A percentile compares a stretch with the other conserved stretches of the same genome.
These are phyloP conservation scores for Venturia oleaginea DNA, from an alignment of 2,329 filamentous ascomycete species.

Conservation along the genomic window DNA sequence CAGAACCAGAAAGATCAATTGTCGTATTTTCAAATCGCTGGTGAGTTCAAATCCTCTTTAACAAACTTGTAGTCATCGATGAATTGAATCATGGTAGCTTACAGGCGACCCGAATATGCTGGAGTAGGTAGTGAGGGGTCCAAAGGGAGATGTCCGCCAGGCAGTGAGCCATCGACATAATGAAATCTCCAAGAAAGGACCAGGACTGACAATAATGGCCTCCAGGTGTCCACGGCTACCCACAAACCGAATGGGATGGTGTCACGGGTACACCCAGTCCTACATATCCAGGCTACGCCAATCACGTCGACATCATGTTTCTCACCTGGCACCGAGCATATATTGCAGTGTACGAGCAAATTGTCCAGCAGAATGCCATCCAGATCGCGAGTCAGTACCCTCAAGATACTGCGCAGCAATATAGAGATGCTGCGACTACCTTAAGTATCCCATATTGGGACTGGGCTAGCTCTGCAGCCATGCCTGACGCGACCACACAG, in stretches of 20 bases:
- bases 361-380: conserved; percentile 3
- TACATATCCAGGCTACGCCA: not conserved
- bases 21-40: conserved; percentile 6
- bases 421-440: not conserved
- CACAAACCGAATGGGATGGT: conserved; percentile 6
- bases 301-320: not conserved
- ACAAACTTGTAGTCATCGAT: too few relatives aligned
- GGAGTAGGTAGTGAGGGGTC: too few relatives aligned
- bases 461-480: conserved; percentile 1
- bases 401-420: not conserved
- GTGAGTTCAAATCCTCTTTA: not conserved
- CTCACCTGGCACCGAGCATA: conserved; percentile 10
- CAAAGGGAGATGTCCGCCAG: too few relatives aligned
- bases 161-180: too few relatives aligned
- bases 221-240: conserved; percentile 9
- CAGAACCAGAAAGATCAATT: not conserved
- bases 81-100: too few relatives aligned
- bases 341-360: conserved; percentile 6
- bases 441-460: conserved; percentile 14
- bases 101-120: too few relatives aligned
- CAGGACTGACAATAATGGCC: not conserved
- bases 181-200: too few relatives aligned
- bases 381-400: conserved; percentile 10
- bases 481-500: not conserved
- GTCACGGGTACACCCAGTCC: not conserved